Evolutionary conservation across 352 stramenopile species (phyloP), one percentile per base, ranked within the genome.

Genomic region (Phytophthora meadii): DNA sequence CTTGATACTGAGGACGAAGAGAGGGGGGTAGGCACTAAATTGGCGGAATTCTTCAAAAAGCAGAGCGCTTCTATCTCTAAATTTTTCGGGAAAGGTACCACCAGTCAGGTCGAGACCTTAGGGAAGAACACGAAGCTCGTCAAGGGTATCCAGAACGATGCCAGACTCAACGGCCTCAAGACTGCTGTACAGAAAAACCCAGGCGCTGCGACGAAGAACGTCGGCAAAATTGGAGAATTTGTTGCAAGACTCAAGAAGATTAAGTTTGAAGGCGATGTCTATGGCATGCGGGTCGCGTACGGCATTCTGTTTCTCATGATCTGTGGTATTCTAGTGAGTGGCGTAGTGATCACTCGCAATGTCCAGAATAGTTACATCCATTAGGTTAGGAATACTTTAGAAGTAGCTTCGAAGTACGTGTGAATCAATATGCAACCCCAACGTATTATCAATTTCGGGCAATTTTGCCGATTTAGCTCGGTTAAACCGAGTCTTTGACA

Each of bases 221-320:
- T 58, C 12, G 51, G 53, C 12, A 45, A 9, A 36, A 48, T 61
- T 12, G 58, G 58, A 32, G 5, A 14, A 5, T 47, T 61, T 28
- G 6, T 62, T 3, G 22, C 10, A n/a, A 68, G 19, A 42, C 14
- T 68, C 6, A 40, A 61, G 17, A 50, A 45, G 2, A 59, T 69
- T 37, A 24, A 58, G 54, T n/a, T 39, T 14, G 19, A 32, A 7
- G 61, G 61, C 24, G 54, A 69, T 15, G 28, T 65, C 6, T 24
- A 59, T 7, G 55, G 55, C 34, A 65, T 69, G 61, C 14, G 32
- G 19, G 44, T 65, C 39, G 55, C n/a, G 48, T 69, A 69, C 14
- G 40, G 27, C 12, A 48, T 69, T 32, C 32, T 65, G 19, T 42
- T 54, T 17, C 28, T 69, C 11, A 36, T 28, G 7, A 24, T 57